These are phyloP conservation scores for Quercus phellos DNA, from an alignment of 331 rosid genomes.

Conservation along the genomic window DNA sequence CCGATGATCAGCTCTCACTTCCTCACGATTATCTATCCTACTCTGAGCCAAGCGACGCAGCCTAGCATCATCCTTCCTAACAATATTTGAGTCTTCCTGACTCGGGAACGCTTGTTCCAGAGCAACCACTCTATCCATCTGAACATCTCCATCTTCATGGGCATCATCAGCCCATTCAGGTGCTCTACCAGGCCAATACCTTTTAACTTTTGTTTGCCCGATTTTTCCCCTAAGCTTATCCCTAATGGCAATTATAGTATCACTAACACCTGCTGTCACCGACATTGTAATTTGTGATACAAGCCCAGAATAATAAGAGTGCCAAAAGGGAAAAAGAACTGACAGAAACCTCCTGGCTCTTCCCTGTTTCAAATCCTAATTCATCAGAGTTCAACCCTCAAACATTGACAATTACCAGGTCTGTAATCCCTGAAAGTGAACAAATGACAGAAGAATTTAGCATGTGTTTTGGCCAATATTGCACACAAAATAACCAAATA, in stretches of 20 bases:
- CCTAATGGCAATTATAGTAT: constrained; percentile 73
- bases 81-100: constrained; percentile 43
- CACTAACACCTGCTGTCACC: constrained; percentile 97
- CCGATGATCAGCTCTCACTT: constrained; percentile 85
- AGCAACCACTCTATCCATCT: constrained; percentile 52
- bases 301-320: background rate
- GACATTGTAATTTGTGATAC: constrained; percentile 43
- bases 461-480: background rate
- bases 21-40: constrained; percentile 81
- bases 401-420: background rate
- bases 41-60: constrained; percentile 77
- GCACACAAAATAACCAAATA: background rate
- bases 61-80: constrained; percentile 72
- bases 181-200: constrained; percentile 97
- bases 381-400: background rate
- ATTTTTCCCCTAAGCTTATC: constrained; percentile 94
- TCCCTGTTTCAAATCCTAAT: background rate
- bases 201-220: constrained; percentile 80
- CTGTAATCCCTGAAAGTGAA: background rate
- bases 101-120: constrained; percentile 73
- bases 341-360: background rate
- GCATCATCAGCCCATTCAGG: constrained; percentile 96
- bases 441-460: background rate
- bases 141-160: constrained; percentile 63
- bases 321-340: background rate